Evolutionary conservation across 176 grass and related monocot genomes (phyloP).

Genomic region (Tillandsia fasciculata): DNA sequence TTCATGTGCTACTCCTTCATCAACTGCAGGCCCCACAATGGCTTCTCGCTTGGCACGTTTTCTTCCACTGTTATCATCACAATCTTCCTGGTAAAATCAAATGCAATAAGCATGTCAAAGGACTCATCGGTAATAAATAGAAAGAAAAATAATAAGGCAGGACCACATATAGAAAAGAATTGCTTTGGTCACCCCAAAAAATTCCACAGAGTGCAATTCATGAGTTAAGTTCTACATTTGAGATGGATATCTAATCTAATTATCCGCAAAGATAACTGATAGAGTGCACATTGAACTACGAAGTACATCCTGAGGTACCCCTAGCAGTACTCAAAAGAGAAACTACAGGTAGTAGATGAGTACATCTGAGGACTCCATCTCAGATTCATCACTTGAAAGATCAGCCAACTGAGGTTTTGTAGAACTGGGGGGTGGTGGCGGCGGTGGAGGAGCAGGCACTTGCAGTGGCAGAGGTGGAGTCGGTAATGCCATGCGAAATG

Average conservation of each 20-base stretch:
- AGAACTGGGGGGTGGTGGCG: conserved; percentile 30
- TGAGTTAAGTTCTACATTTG: no score
- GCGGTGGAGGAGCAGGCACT: conserved; percentile 35
- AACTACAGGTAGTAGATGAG: conserved; percentile 5
- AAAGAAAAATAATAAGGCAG: neutral
- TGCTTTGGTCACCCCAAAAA: no score
- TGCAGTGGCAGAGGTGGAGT: conserved; percentile 68
- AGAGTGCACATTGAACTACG: no score
- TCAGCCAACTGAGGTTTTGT: conserved; percentile 33
- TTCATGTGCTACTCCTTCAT: conserved; percentile 84
- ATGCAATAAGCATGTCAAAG: neutral
- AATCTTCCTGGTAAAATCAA: conserved; percentile 35
- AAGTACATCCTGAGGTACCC: no score
- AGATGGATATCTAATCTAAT: no score
- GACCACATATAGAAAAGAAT: no score
- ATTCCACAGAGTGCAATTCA: no score
- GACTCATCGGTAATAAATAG: neutral
- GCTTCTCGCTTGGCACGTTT: conserved; percentile 53
- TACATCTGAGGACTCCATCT: conserved; percentile 96
- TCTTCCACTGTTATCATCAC: conserved; percentile 10
- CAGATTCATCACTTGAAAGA: conserved; percentile 88
- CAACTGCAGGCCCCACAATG: conserved; percentile 86
- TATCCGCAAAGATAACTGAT: no score
- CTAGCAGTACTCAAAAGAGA: neutral
- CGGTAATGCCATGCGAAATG: conserved; percentile 92